Conservation (phyloP, 2,329 filamentous ascomycete species). For the Alternaria postmessia region DNA sequence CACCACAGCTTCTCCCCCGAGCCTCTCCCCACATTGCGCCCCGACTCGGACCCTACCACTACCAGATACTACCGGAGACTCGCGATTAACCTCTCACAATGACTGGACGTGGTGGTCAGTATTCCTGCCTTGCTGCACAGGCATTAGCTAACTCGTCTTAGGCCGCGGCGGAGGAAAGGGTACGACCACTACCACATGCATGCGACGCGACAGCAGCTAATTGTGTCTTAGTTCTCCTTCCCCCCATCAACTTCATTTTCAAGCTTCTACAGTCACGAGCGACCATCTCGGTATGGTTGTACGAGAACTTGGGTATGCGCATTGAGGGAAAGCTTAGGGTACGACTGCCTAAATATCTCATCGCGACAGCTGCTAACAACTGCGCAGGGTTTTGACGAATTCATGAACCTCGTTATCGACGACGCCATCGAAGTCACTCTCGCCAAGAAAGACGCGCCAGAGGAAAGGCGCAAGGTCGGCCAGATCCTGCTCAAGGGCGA, state of each 20-base stretch:
- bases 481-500: conserved; percentile 89
- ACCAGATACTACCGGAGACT: conserved; percentile 6
- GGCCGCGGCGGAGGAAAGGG: conserved; percentile 62
- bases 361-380: conserved; percentile 22
- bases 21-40: conserved; percentile 20
- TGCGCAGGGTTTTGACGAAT: conserved; percentile 91
- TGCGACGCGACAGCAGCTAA: conserved; percentile 20
- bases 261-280: conserved; percentile 86
- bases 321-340: conserved; percentile 98
- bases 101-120: conserved; percentile 46
- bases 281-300: conserved; percentile 93
- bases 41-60: conserved; percentile 11
- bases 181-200: conserved; percentile 25
- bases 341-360: conserved; percentile 41
- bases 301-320: conserved; percentile 91
- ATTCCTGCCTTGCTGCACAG: background rate
- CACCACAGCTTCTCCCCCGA: conserved; percentile 28
- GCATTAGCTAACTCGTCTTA: conserved; percentile 52
- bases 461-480: conserved; percentile 79
- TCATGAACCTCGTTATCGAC: conserved; percentile 98
- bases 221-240: conserved; percentile 66
- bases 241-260: conserved; percentile 89
- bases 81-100: conserved; percentile 25
- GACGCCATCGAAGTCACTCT: conserved; percentile 92
- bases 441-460: conserved; percentile 79